phyloP scores from a whole-genome alignment of 768 basidiomycete genomes.

The Coprinopsis marcescibilis region DNA sequence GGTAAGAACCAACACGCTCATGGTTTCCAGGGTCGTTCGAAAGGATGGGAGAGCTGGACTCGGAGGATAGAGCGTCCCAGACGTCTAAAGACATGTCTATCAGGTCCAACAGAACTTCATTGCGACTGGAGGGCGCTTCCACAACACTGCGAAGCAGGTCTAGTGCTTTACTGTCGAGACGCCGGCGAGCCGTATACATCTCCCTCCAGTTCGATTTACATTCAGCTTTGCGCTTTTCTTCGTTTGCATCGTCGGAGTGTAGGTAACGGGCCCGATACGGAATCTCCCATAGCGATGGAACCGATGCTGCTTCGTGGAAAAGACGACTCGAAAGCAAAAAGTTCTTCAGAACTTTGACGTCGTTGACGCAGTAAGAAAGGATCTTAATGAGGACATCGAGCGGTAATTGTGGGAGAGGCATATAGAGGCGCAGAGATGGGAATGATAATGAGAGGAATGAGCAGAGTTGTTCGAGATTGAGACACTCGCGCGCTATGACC shows the following conservation, averaged over 20 bases:
- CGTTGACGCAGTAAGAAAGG: neutral
- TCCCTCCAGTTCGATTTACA: slow-evolving; percentile 37
- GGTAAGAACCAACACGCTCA: neutral
- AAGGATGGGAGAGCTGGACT: slow-evolving; percentile 29
- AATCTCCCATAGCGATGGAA: slow-evolving; percentile 42
- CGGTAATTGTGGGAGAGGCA: slow-evolving; percentile 18
- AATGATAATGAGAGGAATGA: no score
- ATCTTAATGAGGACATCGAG: slow-evolving; percentile 23
- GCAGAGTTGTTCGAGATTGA: no score
- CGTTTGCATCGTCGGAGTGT: slow-evolving; percentile 30
- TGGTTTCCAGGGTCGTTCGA: slow-evolving; percentile 1
- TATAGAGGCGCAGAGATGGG: neutral
- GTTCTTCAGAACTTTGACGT: slow-evolving; percentile 32
- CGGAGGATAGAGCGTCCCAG: slow-evolving; percentile 49
- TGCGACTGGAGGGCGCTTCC: slow-evolving; percentile 28
- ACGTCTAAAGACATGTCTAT: slow-evolving; percentile 44
- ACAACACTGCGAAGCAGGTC: slow-evolving; percentile 37
- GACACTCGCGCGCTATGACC: no score
- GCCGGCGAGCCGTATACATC: slow-evolving; percentile 39
- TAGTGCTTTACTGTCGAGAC: slow-evolving; percentile 38
- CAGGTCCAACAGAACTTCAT: slow-evolving; percentile 32
- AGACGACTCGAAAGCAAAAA: slow-evolving; percentile 34
- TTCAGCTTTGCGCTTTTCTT: slow-evolving; percentile 26
- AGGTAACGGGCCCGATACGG: slow-evolving; percentile 48
- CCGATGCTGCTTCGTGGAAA: slow-evolving; percentile 39